Percentiles rank a stretch among this genome's conserved stretches.
These are phyloP conservation scores for Verbena officinalis DNA, from an alignment of 257 asterid species.

Conservation along the genomic window DNA sequence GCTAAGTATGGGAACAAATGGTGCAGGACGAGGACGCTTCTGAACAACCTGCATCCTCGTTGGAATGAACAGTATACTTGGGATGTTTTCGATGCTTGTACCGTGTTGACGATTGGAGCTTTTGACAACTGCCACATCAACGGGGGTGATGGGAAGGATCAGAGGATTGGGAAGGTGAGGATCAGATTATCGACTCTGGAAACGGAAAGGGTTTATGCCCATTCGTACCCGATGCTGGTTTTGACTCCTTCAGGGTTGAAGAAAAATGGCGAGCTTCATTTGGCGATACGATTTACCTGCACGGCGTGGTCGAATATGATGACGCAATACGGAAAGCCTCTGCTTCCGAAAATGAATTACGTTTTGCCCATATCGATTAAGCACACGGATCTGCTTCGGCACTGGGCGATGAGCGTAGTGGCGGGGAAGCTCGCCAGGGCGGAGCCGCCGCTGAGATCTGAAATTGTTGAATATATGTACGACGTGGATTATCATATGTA, in stretches of 20 bases:
- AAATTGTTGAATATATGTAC: conserved; percentile 80
- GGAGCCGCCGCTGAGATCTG: conserved; percentile 85
- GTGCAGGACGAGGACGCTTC: conserved; percentile 88
- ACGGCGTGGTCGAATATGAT: conserved; percentile 85
- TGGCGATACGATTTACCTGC: conserved; percentile 90
- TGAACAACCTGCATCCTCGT: conserved; percentile 67
- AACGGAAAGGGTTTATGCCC: conserved; percentile 76
- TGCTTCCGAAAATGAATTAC: conserved; percentile 94
- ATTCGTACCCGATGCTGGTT: conserved; percentile 75
- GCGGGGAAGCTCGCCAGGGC: conserved; percentile 62
- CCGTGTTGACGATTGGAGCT: conserved; percentile 84
- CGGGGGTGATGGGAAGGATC: conserved; percentile 75
- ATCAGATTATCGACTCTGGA: conserved; percentile 86
- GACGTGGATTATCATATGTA: conserved; percentile 81
- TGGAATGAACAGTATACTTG: conserved; percentile 99
- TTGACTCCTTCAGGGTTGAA: conserved; percentile 74
- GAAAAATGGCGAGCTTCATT: conserved; percentile 86
- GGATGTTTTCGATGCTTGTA: conserved; percentile 90
- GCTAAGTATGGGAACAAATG: conserved; percentile 98
- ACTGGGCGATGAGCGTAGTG: conserved; percentile 75
- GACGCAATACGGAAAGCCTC: conserved; percentile 77
- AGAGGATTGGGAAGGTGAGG: conserved; percentile 87
- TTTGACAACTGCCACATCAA: conserved; percentile 79
- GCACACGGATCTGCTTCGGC: conserved; percentile 84
- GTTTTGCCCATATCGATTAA: conserved; percentile 76